Evolutionary conservation across 306 rosid species (phyloP).

Genomic region (Inga leiocalycina): DNA sequence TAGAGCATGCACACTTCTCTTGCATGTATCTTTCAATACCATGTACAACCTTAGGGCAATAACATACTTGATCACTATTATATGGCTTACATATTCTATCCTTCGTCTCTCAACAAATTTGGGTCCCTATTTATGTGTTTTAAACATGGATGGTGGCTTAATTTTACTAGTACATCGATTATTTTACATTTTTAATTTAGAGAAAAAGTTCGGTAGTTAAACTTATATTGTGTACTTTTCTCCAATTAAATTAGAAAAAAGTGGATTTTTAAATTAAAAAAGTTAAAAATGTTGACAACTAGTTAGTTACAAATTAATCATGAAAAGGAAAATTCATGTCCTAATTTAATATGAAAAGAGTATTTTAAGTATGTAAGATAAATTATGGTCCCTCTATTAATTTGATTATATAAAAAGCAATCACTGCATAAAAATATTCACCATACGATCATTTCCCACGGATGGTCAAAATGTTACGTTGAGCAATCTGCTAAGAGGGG

Average conservation of each 20-base stretch:
- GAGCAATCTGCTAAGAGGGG: neutral
- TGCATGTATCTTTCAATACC: conserved; percentile 19
- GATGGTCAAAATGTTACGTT: neutral
- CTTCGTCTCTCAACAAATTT: neutral
- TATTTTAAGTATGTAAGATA: too few relatives aligned
- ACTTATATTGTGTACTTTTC: too few relatives aligned
- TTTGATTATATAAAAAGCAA: too few relatives aligned
- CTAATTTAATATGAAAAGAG: too few relatives aligned
- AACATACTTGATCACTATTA: neutral
- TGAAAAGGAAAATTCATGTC: too few relatives aligned
- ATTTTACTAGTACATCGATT: neutral
- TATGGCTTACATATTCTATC: neutral
- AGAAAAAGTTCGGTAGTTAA: too few relatives aligned
- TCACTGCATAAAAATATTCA: neutral
- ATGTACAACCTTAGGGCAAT: neutral
- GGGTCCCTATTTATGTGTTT: too few relatives aligned
- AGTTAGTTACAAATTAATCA: too few relatives aligned
- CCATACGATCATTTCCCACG: neutral
- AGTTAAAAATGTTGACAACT: too few relatives aligned
- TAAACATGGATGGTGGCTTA: neutral
- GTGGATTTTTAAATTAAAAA: too few relatives aligned
- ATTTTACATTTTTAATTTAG: neutral
- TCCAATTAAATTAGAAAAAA: too few relatives aligned
- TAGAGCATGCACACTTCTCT: conserved; percentile 10
- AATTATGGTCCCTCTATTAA: too few relatives aligned